Evolutionary conservation across 148 eudicot species (phyloP).

Genomic region (Nyssa sinensis): DNA sequence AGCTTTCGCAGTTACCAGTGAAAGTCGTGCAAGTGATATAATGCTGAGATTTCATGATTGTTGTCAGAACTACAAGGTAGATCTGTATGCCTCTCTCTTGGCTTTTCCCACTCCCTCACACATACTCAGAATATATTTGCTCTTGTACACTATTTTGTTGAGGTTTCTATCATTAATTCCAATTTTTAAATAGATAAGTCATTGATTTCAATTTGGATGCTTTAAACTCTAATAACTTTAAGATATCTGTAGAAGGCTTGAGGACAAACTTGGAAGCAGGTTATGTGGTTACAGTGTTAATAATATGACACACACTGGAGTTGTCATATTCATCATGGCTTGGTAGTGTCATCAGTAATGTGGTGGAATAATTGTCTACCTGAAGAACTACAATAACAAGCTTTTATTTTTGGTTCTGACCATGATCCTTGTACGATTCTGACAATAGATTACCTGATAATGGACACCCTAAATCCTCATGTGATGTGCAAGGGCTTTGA

Average conservation of each 20-base stretch:
- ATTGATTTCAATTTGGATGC: not conserved
- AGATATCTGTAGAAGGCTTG: not conserved
- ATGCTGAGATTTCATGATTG: slow-evolving; percentile 89
- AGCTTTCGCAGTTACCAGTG: slow-evolving; percentile 91
- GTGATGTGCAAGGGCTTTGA: too few relatives aligned
- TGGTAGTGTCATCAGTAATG: too few relatives aligned
- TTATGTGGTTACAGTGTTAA: not conserved
- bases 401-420: too few relatives aligned
- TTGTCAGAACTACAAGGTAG: slow-evolving; percentile 94
- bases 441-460: too few relatives aligned
- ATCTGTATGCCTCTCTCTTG: slow-evolving; percentile 4
- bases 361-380: too few relatives aligned
- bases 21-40: slow-evolving; percentile 95
- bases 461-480: too few relatives aligned
- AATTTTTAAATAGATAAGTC: not conserved
- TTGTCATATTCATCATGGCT: not conserved
- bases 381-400: too few relatives aligned
- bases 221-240: not conserved
- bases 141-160: not conserved
- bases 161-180: not conserved
- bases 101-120: not conserved
- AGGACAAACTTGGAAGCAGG: not conserved
- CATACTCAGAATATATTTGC: not conserved
- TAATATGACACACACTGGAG: not conserved
- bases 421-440: too few relatives aligned